phyloP scores from a whole-genome alignment of 2,329 filamentous ascomycete species.

The Tolypocladium cylindrosporum region DNA sequence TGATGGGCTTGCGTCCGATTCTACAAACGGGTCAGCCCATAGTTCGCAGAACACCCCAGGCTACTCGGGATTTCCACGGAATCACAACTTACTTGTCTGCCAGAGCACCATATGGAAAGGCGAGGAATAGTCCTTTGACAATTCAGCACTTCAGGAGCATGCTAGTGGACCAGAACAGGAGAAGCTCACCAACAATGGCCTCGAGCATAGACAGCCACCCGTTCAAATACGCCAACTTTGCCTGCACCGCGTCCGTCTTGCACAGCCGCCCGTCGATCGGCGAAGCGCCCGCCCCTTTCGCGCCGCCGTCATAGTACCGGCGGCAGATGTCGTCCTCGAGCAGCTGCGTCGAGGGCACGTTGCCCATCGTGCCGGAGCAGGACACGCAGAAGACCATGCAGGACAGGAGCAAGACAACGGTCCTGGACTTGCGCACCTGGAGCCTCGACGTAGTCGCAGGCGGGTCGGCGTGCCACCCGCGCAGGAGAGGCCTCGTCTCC shows the following conservation, averaged over 20 bases:
- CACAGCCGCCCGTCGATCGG: background rate
- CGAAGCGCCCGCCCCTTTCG: background rate
- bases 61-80: no score
- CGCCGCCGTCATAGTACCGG: background rate
- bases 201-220: conserved; percentile 1
- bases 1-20: conserved; percentile 3
- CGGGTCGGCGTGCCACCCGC: background rate
- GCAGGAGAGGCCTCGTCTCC: conserved; percentile 1
- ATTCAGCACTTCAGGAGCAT: background rate
- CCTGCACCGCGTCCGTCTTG: conserved; percentile 3
- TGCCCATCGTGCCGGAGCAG: background rate
- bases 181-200: conserved; percentile 2
- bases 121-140: background rate
- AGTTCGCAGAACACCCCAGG: background rate
- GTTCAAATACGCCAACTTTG: conserved; percentile 2
- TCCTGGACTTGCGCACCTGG: background rate
- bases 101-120: conserved; percentile 4
- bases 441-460: background rate
- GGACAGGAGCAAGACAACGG: conserved; percentile 1
- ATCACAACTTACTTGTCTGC: conserved; percentile 1
- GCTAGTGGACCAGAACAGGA: background rate
- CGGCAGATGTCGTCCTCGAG: conserved; percentile 3
- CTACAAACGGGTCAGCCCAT: background rate
- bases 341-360: conserved; percentile 2
- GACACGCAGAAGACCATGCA: conserved; percentile 2